These are phyloP conservation scores for Pythium phragmitis DNA, from an alignment of 352 stramenopile genomes.

Conservation along the genomic window DNA sequence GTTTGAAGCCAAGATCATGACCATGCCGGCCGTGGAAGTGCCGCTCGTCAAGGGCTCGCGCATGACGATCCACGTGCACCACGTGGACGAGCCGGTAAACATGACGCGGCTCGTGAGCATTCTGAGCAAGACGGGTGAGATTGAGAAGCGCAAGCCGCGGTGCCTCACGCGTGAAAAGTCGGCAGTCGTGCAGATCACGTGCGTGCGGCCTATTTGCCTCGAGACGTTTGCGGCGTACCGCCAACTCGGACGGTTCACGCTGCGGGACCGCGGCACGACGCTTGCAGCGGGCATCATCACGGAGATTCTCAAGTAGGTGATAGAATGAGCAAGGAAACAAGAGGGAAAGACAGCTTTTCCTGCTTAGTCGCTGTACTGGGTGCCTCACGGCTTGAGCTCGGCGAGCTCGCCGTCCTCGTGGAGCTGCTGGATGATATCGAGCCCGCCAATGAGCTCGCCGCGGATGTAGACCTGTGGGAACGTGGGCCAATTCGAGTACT, in stretches of 20 bases:
- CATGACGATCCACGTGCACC: slow-evolving; percentile 85
- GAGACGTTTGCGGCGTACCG: slow-evolving; percentile 80
- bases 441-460: slow-evolving; percentile 95
- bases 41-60: slow-evolving; percentile 83
- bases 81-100: slow-evolving; percentile 83
- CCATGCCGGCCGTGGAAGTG: slow-evolving; percentile 82
- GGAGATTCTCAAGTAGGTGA: slow-evolving; percentile 58
- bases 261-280: slow-evolving; percentile 80
- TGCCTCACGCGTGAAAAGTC: slow-evolving; percentile 86
- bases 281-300: slow-evolving; percentile 85
- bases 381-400: slow-evolving; percentile 66
- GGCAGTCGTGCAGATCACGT: slow-evolving; percentile 83
- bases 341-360: neutral
- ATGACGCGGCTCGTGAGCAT: slow-evolving; percentile 80
- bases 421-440: slow-evolving; percentile 98
- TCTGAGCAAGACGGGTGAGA: slow-evolving; percentile 64
- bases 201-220: slow-evolving; percentile 70
- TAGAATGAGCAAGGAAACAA: neutral
- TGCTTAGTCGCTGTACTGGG: neutral
- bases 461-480: slow-evolving; percentile 98
- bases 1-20: slow-evolving; percentile 91
- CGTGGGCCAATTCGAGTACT: slow-evolving; percentile 98
- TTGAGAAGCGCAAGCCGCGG: slow-evolving; percentile 80
- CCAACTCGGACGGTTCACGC: slow-evolving; percentile 80
- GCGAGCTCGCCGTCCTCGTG: slow-evolving; percentile 85